Evolutionary conservation across 2,329 filamentous ascomycete genomes (phyloP).

Genomic region (Elsinoe ampelina): DNA sequence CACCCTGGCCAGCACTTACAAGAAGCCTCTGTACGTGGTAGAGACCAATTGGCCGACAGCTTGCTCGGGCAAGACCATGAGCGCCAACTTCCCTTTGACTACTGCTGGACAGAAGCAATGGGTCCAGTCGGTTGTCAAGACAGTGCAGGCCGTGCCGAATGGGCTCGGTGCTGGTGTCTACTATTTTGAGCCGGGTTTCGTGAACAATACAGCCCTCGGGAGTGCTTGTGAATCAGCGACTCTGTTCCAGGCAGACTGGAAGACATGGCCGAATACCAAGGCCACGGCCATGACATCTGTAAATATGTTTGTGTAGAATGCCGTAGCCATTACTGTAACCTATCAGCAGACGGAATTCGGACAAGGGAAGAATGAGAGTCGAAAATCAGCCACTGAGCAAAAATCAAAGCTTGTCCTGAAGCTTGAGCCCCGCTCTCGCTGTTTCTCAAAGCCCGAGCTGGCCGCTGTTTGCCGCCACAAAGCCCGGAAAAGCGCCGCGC

Average conservation of each 20-base stretch:
- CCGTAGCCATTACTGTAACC: too few species aligned
- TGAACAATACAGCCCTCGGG: slow-evolving; percentile 26
- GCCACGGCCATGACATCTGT: slow-evolving; percentile 25
- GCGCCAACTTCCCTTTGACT: slow-evolving; percentile 26
- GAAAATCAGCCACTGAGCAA: background rate
- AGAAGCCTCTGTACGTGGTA: slow-evolving; percentile 26
- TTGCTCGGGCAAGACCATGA: slow-evolving; percentile 21
- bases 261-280: slow-evolving; percentile 21
- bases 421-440: background rate
- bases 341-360: too few species aligned
- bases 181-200: slow-evolving; percentile 27
- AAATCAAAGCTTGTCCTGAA: background rate
- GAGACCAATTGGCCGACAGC: slow-evolving; percentile 27
- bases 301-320: slow-evolving; percentile 20
- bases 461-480: background rate
- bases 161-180: slow-evolving; percentile 26
- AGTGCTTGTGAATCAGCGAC: slow-evolving; percentile 24
- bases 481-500: background rate
- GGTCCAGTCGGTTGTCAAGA: slow-evolving; percentile 22
- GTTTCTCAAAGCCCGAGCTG: background rate
- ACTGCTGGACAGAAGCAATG: slow-evolving; percentile 24
- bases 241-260: slow-evolving; percentile 24
- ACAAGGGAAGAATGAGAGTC: background rate
- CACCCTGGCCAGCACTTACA: slow-evolving; percentile 22
- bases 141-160: slow-evolving; percentile 23